Conservation (phyloP, 2,329 filamentous ascomycete genomes). For the Meredithiella fracta region DNA sequence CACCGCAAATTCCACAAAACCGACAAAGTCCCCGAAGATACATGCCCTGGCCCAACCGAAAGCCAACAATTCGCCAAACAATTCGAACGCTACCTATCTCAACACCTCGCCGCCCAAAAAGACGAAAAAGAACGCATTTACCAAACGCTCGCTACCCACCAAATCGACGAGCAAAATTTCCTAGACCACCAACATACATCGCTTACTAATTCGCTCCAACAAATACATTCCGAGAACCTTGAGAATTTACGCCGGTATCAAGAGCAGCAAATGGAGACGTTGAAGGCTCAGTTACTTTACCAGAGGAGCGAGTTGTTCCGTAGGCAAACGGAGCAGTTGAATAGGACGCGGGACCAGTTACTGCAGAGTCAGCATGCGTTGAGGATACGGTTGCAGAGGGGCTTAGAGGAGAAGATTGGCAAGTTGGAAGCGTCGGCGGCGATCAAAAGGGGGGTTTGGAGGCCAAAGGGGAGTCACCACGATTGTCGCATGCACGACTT, state of each 20-base stretch:
- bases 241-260: background rate
- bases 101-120: background rate
- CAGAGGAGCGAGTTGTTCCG: background rate
- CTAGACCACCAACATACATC: background rate
- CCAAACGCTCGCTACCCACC: background rate
- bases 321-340: background rate
- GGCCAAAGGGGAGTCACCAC: no score
- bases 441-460: no score
- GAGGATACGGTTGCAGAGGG: no score
- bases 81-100: background rate
- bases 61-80: no score
- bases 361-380: no score
- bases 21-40: no score
- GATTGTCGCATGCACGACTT: no score
- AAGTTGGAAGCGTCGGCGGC: no score
- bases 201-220: background rate
- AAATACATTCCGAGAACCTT: background rate
- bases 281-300: background rate
- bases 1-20: no score
- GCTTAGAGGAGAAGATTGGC: no score
- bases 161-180: background rate
- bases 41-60: no score
- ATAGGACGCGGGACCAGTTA: background rate
- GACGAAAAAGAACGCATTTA: background rate
- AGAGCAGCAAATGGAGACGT: background rate